phyloP scores from a whole-genome alignment of 306 rosid genomes.

The Acacia melanoxylon region DNA sequence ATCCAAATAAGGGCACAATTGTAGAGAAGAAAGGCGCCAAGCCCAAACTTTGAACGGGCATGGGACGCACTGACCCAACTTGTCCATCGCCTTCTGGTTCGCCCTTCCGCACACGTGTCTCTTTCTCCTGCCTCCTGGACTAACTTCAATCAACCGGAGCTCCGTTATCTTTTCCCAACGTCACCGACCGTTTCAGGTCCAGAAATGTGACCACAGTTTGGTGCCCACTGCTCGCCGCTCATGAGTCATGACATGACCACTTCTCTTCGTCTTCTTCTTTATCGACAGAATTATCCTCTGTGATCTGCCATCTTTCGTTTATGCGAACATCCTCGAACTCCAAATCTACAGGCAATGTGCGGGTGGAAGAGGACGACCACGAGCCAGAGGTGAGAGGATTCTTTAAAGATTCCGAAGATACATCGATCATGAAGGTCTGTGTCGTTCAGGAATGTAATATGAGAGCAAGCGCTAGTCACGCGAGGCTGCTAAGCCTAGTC shows the following conservation, averaged over 20 bases:
- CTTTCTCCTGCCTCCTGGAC: background rate
- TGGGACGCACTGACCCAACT: background rate
- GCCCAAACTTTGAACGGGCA: too few relatives aligned
- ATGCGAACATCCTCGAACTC: slow-evolving; percentile 48
- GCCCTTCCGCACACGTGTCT: background rate
- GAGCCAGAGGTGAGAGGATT: slow-evolving; percentile 72
- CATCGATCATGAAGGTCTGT: slow-evolving; percentile 64
- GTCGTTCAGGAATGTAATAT: slow-evolving; percentile 69
- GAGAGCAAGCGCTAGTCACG: slow-evolving; percentile 64
- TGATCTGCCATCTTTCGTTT: slow-evolving; percentile 53
- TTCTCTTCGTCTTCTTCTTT: slow-evolving; percentile 22
- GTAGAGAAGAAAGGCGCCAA: too few relatives aligned
- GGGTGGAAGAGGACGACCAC: slow-evolving; percentile 65
- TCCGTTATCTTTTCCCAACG: background rate
- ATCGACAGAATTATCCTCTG: slow-evolving; percentile 42
- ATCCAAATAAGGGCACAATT: background rate
- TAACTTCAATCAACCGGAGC: background rate
- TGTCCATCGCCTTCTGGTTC: background rate
- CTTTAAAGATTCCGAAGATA: slow-evolving; percentile 59
- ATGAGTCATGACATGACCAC: background rate
- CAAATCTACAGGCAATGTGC: slow-evolving; percentile 62
- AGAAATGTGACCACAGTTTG: slow-evolving; percentile 24
- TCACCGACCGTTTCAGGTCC: slow-evolving; percentile 18
- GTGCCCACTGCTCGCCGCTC: slow-evolving; percentile 31
- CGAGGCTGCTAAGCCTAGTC: slow-evolving; percentile 70